Percentiles rank a stretch among this genome's conserved stretches.
Conservation (phyloP, 2,329 filamentous ascomycete species). For the Colletotrichum abscissum region DNA sequence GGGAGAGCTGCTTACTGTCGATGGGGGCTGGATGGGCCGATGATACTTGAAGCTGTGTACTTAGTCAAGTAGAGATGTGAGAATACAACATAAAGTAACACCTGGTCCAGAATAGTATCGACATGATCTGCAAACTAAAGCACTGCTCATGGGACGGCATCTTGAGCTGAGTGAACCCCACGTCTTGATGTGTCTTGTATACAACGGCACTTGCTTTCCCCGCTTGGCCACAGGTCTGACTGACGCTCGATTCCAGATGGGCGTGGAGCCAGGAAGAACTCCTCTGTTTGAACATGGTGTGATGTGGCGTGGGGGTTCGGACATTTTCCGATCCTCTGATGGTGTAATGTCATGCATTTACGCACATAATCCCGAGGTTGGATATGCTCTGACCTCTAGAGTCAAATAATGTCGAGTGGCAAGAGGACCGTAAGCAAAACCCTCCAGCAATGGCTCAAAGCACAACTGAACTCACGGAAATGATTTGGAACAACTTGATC, state of each 20-base stretch:
- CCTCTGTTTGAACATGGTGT: not conserved
- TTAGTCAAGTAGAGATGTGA: not conserved
- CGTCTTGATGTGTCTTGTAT: not conserved
- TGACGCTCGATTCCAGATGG: not conserved
- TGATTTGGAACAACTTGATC: too few relatives aligned
- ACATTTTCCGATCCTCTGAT: not conserved
- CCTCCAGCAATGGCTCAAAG: too few relatives aligned
- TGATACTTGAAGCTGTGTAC: constrained; percentile 48
- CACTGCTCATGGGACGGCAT: not conserved
- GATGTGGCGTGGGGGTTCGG: not conserved
- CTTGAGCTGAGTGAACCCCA: not conserved
- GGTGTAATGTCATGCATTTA: too few relatives aligned
- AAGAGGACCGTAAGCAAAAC: too few relatives aligned
- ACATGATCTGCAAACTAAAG: not conserved
- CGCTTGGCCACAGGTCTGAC: not conserved
- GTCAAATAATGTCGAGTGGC: too few relatives aligned
- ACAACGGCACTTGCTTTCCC: not conserved
- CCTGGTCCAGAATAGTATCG: not conserved
- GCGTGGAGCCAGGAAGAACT: not conserved
- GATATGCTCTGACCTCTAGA: too few relatives aligned
- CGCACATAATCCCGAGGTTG: too few relatives aligned
- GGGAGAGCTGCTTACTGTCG: constrained; percentile 84
- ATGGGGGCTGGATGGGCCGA: constrained; percentile 94
- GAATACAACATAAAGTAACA: not conserved
- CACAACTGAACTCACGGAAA: too few relatives aligned